These are phyloP conservation scores for Monosporozyma solicola DNA, from an alignment of 805 yeast species.

Conservation along the genomic window DNA sequence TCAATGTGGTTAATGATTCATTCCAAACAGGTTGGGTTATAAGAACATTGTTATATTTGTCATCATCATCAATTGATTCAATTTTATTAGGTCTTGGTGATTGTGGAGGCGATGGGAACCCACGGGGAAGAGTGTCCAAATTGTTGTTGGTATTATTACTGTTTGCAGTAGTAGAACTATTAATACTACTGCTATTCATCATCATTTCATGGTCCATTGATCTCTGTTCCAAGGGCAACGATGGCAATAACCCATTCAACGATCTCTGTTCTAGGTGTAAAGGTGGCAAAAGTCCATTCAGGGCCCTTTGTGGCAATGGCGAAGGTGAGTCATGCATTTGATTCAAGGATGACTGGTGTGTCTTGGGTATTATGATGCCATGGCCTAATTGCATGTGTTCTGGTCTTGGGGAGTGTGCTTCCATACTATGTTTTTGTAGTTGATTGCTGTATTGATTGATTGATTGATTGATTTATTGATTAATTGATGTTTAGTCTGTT, in stretches of 20 bases:
- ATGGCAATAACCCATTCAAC: background rate
- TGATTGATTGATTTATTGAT: too few relatives aligned
- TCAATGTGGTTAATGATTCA: constrained; percentile 8
- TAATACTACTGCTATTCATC: constrained; percentile 10
- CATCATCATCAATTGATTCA: background rate
- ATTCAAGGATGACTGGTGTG: background rate
- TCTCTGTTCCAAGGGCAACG: background rate
- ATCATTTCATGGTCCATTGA: constrained; percentile 4
- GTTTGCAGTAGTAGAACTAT: background rate
- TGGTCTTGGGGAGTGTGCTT: constrained; percentile 27
- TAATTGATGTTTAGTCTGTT: too few relatives aligned
- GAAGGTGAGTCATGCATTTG: background rate
- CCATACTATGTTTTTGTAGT: constrained; percentile 12
- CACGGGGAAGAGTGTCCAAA: background rate
- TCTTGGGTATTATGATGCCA: background rate
- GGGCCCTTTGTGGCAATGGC: too few relatives aligned
- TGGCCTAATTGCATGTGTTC: constrained; percentile 26
- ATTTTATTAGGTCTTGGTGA: constrained; percentile 15
- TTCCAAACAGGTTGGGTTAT: constrained; percentile 18
- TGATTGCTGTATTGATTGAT: too few relatives aligned
- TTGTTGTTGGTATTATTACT: too few relatives aligned
- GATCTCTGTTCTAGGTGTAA: background rate
- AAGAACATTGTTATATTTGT: constrained; percentile 5
- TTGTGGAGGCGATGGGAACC: constrained; percentile 28
- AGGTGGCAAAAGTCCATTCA: background rate